These are phyloP conservation scores for Tetraselmis striata DNA, from an alignment of 139 green algal genomes.

Conservation along the genomic window DNA sequence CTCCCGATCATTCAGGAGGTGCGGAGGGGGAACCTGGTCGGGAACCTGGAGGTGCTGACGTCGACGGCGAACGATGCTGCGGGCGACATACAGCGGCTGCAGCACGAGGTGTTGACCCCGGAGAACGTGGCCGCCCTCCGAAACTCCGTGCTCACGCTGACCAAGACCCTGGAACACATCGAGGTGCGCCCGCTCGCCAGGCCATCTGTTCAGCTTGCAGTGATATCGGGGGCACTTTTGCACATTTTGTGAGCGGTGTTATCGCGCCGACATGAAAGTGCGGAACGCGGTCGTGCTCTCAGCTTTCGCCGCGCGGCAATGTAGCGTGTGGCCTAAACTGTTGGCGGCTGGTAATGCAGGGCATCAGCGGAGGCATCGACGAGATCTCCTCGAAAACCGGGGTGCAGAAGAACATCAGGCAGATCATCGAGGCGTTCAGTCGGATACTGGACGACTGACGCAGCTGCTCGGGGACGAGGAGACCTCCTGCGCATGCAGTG, in stretches of 20 bases:
- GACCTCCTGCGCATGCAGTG: neutral
- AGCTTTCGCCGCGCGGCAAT: neutral
- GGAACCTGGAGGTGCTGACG: conserved; percentile 72
- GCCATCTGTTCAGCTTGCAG: neutral
- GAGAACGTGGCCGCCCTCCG: conserved; percentile 82
- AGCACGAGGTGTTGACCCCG: conserved; percentile 81
- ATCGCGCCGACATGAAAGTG: neutral
- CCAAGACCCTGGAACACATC: conserved; percentile 35
- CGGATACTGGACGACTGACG: conserved; percentile 73
- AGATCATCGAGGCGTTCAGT: conserved; percentile 77
- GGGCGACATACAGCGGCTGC: conserved; percentile 77
- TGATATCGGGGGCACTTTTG: neutral
- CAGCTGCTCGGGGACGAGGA: neutral
- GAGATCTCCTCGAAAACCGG: conserved; percentile 62
- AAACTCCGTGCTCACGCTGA: conserved; percentile 69
- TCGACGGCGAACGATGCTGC: conserved; percentile 69
- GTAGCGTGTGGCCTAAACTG: neutral
- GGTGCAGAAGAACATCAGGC: conserved; percentile 75
- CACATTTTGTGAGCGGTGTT: too few species aligned
- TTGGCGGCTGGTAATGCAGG: conserved; percentile 11
- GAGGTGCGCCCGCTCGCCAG: conserved; percentile 20
- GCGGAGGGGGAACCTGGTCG: conserved; percentile 64
- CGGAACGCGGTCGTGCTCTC: neutral
- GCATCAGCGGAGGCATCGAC: conserved; percentile 55
- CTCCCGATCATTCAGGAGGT: conserved; percentile 60